Evolutionary conservation across 306 rosid species (phyloP), one percentile per base, ranked within the genome.

Genomic region (Rosa chinensis): DNA sequence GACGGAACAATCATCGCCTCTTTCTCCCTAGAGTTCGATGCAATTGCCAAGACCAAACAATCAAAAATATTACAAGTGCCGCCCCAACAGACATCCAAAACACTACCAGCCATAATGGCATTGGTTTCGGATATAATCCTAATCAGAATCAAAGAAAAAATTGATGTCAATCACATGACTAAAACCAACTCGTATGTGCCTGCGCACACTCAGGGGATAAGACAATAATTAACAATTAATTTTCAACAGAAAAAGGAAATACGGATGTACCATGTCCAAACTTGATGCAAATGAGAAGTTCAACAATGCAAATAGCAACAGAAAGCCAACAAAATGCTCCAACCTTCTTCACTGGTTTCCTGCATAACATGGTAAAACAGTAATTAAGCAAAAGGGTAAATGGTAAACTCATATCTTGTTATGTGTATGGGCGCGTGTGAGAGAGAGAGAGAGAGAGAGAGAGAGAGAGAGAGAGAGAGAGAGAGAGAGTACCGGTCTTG

Each of bases 241-340:
- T 61, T 64, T 16, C 3, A 56, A 55, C 62, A 64, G 16, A 58
- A 39, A 52, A 49, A 25, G 52, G 52, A 40, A 32, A 69, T 18
- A 77, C 56, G 73, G 69, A 76, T 85, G 13, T 83, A 96, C 99
- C 98, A 49, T 91, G 88, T 80, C 98, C 98, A 82, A 96, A 96
- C 82, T 96, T 96, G 72, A 96, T 93, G 90, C 99, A 93, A 77
- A 96, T 96, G 73, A 96, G 92, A 88, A 96, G 98, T 82, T 96
- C 99, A 2, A 96, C 89, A 12, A 96, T 93, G 87, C 99, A 96
- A 78, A 96, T 96, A 17, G 99, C 99, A 23, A 93, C 87, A 21
- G 99, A 96, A 72, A 96, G 97, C 99, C 99, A 96, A 89, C 99
- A 96, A 85, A 93, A 91, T 42, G 99, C 91, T 56, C 99, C 99